Conservation (phyloP, 2,329 filamentous ascomycete species). For the Cordyceps militaris region DNA sequence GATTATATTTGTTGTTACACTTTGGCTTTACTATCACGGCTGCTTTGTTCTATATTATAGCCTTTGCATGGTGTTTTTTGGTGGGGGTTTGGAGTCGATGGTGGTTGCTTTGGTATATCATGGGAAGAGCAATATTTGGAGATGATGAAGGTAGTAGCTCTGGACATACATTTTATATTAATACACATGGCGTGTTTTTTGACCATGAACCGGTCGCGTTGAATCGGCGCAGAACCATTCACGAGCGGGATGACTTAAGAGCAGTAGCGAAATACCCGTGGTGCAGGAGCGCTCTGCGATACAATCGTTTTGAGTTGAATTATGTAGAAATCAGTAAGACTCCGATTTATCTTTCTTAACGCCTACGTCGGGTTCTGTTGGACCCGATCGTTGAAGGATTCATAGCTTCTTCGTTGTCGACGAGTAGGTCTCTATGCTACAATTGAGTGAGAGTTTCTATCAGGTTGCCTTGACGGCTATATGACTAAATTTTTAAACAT, state of each 20-base stretch:
- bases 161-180: not conserved
- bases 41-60: not conserved
- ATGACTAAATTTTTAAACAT: constrained; percentile 51
- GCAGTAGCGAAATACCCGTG: too few relatives aligned
- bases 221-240: not conserved
- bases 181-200: too few relatives aligned
- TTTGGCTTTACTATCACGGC: not conserved
- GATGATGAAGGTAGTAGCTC: not conserved
- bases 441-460: not conserved
- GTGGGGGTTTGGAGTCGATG: not conserved
- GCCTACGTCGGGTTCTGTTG: too few relatives aligned
- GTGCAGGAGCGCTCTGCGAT: too few relatives aligned
- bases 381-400: too few relatives aligned
- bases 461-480: not conserved
- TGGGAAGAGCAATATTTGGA: not conserved
- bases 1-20: not conserved
- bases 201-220: not conserved
- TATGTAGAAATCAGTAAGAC: not conserved
- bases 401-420: not conserved
- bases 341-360: too few relatives aligned
- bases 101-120: constrained; percentile 4
- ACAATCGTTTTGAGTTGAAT: not conserved
- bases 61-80: not conserved
- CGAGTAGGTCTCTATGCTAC: not conserved
- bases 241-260: too few relatives aligned